Evolutionary conservation across 2,329 filamentous ascomycete genomes (phyloP).

Genomic region (Epichloe gansuensis): DNA sequence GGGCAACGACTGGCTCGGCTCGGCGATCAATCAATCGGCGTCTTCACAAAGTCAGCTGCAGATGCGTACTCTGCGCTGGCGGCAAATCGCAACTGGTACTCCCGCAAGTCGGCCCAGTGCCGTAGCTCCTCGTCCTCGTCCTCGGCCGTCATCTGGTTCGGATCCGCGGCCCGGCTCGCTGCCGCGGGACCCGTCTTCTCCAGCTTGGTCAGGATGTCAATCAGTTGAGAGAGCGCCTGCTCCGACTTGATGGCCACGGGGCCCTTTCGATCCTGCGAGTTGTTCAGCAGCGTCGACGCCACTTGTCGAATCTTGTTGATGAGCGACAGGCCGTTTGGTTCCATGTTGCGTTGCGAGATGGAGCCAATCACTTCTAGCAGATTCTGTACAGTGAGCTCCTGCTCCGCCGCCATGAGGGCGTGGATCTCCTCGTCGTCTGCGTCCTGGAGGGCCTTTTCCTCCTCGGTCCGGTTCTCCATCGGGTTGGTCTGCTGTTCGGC

Average conservation of each 20-base stretch:
- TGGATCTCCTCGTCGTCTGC: constrained; percentile 38
- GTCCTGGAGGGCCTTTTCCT: constrained; percentile 26
- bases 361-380: constrained; percentile 62
- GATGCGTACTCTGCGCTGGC: constrained; percentile 45
- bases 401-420: constrained; percentile 58
- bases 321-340: constrained; percentile 52
- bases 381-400: constrained; percentile 71
- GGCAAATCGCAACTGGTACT: constrained; percentile 64
- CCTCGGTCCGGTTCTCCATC: constrained; percentile 21
- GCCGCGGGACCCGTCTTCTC: constrained; percentile 45
- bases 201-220: constrained; percentile 62
- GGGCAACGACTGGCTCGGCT: too few relatives aligned
- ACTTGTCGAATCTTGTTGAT: constrained; percentile 79
- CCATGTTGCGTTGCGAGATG: constrained; percentile 76
- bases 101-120: constrained; percentile 67
- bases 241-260: constrained; percentile 46
- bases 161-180: constrained; percentile 19
- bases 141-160: constrained; percentile 33
- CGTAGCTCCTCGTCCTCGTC: constrained; percentile 66
- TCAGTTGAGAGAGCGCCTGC: constrained; percentile 57
- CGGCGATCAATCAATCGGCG: too few relatives aligned
- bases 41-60: constrained; percentile 10
- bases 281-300: constrained; percentile 64
- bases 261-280: constrained; percentile 37
- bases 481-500: constrained; percentile 29